phyloP scores from a whole-genome alignment of 2,329 filamentous ascomycete species.

The Botryotinia globosa region DNA sequence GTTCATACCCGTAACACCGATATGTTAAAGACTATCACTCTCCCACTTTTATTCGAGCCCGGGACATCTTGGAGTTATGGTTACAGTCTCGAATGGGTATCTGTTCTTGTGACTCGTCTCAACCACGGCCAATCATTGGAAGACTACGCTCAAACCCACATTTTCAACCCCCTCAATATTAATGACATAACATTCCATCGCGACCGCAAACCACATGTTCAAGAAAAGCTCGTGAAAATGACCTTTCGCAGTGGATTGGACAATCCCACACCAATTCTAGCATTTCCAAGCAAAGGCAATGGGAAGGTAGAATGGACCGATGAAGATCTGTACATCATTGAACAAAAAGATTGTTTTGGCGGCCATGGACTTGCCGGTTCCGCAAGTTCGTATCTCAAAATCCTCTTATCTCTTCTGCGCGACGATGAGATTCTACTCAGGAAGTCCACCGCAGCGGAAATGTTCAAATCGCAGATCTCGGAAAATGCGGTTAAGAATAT shows the following conservation, averaged over 20 bases:
- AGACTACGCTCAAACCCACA: constrained; percentile 21
- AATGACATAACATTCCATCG: constrained; percentile 21
- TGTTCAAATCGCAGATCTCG: constrained; percentile 24
- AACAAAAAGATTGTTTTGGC: constrained; percentile 11
- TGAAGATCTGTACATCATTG: background rate
- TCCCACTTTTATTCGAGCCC: constrained; percentile 60
- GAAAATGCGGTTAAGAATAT: constrained; percentile 27
- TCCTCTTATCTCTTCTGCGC: background rate
- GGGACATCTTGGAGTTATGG: constrained; percentile 60
- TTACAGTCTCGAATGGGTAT: constrained; percentile 51
- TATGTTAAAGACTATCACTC: background rate
- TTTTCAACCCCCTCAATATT: constrained; percentile 23
- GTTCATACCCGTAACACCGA: background rate
- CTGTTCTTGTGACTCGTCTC: constrained; percentile 46
- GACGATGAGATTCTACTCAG: constrained; percentile 8
- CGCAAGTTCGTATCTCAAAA: constrained; percentile 5
- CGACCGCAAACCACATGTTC: background rate
- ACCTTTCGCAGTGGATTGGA: background rate
- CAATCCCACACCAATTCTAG: background rate
- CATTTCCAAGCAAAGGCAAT: background rate
- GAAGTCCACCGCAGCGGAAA: background rate
- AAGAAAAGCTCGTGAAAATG: constrained; percentile 14
- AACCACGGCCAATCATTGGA: constrained; percentile 13
- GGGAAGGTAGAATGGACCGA: background rate
- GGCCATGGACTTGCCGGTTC: constrained; percentile 15